These are phyloP conservation scores for Trichoderma gracile DNA, from an alignment of 2,329 filamentous ascomycete genomes.

Conservation along the genomic window DNA sequence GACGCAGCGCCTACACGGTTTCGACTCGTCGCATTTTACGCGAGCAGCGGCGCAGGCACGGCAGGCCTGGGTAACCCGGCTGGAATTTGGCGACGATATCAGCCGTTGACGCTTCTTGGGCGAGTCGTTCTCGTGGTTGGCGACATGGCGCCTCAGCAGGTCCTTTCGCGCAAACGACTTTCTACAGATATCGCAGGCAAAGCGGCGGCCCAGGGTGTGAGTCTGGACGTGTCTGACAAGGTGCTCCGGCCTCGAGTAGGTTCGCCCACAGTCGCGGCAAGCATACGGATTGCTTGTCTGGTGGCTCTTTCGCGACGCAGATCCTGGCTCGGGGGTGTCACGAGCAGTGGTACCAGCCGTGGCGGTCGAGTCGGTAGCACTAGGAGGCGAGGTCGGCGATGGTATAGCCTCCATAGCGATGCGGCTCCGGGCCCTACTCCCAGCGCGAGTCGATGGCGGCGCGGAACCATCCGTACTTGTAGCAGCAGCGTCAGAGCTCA, in stretches of 20 bases:
- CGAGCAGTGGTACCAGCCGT: not conserved
- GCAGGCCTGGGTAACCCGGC: slow-evolving; percentile 56
- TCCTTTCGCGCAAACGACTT: slow-evolving; percentile 58
- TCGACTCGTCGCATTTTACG: slow-evolving; percentile 57
- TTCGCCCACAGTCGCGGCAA: slow-evolving; percentile 53
- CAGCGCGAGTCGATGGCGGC: not conserved
- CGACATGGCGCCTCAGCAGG: slow-evolving; percentile 53
- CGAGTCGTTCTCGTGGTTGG: slow-evolving; percentile 53
- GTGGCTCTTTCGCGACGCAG: slow-evolving; percentile 30
- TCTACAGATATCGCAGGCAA: slow-evolving; percentile 52
- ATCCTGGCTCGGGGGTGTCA: slow-evolving; percentile 7
- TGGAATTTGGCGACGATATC: slow-evolving; percentile 46
- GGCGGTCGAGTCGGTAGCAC: not conserved
- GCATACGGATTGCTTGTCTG: slow-evolving; percentile 46
- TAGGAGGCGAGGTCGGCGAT: not conserved
- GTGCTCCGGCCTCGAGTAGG: slow-evolving; percentile 56
- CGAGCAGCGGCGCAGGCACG: slow-evolving; percentile 53
- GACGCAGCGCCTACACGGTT: slow-evolving; percentile 55
- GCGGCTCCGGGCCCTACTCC: not conserved
- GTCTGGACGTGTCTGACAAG: slow-evolving; percentile 54
- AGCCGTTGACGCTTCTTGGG: slow-evolving; percentile 49
- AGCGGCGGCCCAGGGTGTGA: slow-evolving; percentile 53
- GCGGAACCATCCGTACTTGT: slow-evolving; percentile 6
- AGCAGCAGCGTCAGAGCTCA: not conserved
- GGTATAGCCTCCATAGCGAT: slow-evolving; percentile 10